phyloP scores from a whole-genome alignment of 2,329 filamentous ascomycete genomes.

The Sporothrix luriei region DNA sequence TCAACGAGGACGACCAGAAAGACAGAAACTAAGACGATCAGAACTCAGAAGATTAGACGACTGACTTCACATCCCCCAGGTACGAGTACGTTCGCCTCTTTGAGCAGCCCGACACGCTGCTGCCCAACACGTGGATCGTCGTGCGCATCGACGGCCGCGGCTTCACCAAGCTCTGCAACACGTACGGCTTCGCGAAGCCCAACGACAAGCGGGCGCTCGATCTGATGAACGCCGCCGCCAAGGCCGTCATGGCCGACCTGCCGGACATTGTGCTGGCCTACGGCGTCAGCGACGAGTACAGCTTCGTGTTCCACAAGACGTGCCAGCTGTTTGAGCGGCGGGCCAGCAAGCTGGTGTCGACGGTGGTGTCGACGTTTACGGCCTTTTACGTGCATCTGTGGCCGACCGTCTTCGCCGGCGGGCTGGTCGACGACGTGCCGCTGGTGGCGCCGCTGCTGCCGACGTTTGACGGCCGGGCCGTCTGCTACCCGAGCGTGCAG shows the following conservation, averaged over 20 bases:
- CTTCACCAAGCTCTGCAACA: slow-evolving; percentile 90
- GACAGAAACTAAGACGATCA: slow-evolving; percentile 37
- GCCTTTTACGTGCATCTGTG: slow-evolving; percentile 85
- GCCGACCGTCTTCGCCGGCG: slow-evolving; percentile 73
- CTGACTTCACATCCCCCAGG: slow-evolving; percentile 49
- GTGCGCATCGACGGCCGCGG: slow-evolving; percentile 91
- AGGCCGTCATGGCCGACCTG: slow-evolving; percentile 77
- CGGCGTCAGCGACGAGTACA: slow-evolving; percentile 93
- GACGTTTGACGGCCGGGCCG: slow-evolving; percentile 88
- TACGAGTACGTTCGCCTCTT: slow-evolving; percentile 94
- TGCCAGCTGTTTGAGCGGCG: slow-evolving; percentile 83
- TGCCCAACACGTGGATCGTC: slow-evolving; percentile 94
- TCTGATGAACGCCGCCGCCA: slow-evolving; percentile 94
- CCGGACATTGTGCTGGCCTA: slow-evolving; percentile 87
- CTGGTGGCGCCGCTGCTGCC: slow-evolving; percentile 76
- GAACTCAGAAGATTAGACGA: slow-evolving; percentile 33
- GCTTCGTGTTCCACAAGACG: slow-evolving; percentile 85
- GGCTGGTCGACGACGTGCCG: slow-evolving; percentile 44
- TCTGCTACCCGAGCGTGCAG: slow-evolving; percentile 79
- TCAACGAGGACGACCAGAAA: background rate
- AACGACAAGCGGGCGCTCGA: slow-evolving; percentile 86
- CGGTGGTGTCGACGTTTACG: slow-evolving; percentile 89
- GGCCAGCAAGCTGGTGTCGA: slow-evolving; percentile 85
- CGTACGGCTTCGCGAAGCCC: slow-evolving; percentile 85
- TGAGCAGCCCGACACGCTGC: slow-evolving; percentile 76